These are phyloP conservation scores for Porogramme epimiltina DNA, from an alignment of 1,284 basidiomycete genomes.

Conservation along the genomic window DNA sequence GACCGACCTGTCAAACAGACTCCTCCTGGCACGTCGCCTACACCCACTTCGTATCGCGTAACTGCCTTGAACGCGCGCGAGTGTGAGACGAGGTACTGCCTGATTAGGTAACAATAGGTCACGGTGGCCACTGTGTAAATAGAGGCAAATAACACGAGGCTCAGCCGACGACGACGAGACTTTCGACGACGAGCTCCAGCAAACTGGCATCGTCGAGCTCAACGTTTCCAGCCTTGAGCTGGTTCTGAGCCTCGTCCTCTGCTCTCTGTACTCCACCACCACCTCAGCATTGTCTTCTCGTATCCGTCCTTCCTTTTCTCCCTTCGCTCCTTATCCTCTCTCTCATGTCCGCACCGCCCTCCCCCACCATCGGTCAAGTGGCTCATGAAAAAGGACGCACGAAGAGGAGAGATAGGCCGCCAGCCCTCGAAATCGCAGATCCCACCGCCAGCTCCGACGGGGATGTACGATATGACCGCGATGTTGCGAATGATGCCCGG, in stretches of 20 bases:
- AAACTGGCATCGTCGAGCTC: slow-evolving; percentile 29
- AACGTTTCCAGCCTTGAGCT: slow-evolving; percentile 22
- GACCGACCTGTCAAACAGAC: too few species aligned
- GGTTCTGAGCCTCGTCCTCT: slow-evolving; percentile 17
- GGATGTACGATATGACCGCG: slow-evolving; percentile 30
- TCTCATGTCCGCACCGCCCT: slow-evolving; percentile 38
- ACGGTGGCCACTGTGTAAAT: slow-evolving; percentile 18
- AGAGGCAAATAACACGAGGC: slow-evolving; percentile 26
- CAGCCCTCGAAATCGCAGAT: slow-evolving; percentile 36
- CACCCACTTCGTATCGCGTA: too few species aligned
- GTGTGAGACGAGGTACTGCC: too few species aligned
- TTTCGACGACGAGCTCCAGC: slow-evolving; percentile 18
- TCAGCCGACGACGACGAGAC: slow-evolving; percentile 18
- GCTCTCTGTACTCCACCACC: slow-evolving; percentile 19
- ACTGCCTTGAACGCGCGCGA: too few species aligned
- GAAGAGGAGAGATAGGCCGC: slow-evolving; percentile 39
- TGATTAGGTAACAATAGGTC: slow-evolving; percentile 16
- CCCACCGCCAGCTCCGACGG: slow-evolving; percentile 26
- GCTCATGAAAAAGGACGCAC: slow-evolving; percentile 33
- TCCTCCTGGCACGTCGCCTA: too few species aligned
- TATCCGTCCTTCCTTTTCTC: slow-evolving; percentile 33
- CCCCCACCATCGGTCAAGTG: slow-evolving; percentile 30
- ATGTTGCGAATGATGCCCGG: slow-evolving; percentile 26
- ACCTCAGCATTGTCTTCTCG: slow-evolving; percentile 16
- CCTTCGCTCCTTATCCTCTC: slow-evolving; percentile 35